A percentile compares a stretch with the other conserved stretches of the same genome.
Conservation (phyloP, 2,329 filamentous ascomycete species). For the Ceratocystis albifundus region DNA sequence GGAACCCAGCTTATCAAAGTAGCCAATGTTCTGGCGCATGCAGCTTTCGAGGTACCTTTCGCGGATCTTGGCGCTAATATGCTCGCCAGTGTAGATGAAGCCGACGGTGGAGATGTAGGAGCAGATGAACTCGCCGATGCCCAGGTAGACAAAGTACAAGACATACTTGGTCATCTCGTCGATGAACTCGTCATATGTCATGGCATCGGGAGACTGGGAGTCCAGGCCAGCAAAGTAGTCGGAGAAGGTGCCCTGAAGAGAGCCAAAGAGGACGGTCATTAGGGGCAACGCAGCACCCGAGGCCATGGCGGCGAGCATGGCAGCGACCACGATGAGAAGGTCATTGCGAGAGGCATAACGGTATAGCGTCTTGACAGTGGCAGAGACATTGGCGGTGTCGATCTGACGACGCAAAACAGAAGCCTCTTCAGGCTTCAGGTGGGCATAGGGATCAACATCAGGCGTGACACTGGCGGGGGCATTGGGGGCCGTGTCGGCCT, state of each 20-base stretch:
- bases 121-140: conserved; percentile 57
- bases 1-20: conserved; percentile 84
- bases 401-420: conserved; percentile 58
- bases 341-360: conserved; percentile 59
- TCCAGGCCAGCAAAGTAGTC: conserved; percentile 42
- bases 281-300: conserved; percentile 65
- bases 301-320: conserved; percentile 53
- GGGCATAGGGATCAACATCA: conserved; percentile 42
- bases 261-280: conserved; percentile 74
- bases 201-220: conserved; percentile 32
- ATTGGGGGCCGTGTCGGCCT: neutral
- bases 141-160: conserved; percentile 77
- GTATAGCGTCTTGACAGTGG: conserved; percentile 54
- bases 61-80: conserved; percentile 66
- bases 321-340: conserved; percentile 49
- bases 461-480: neutral
- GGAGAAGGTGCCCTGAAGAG: conserved; percentile 61
- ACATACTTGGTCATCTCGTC: conserved; percentile 50
- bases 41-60: conserved; percentile 75
- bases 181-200: conserved; percentile 46
- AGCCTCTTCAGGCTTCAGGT: conserved; percentile 55
- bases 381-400: conserved; percentile 49
- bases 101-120: conserved; percentile 73
- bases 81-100: conserved; percentile 79
- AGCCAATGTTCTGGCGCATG: conserved; percentile 78